A percentile compares a stretch with the other conserved stretches of the same genome.
phyloP scores from a whole-genome alignment of 2,329 filamentous ascomycete genomes.

The Microdochium nivale region DNA sequence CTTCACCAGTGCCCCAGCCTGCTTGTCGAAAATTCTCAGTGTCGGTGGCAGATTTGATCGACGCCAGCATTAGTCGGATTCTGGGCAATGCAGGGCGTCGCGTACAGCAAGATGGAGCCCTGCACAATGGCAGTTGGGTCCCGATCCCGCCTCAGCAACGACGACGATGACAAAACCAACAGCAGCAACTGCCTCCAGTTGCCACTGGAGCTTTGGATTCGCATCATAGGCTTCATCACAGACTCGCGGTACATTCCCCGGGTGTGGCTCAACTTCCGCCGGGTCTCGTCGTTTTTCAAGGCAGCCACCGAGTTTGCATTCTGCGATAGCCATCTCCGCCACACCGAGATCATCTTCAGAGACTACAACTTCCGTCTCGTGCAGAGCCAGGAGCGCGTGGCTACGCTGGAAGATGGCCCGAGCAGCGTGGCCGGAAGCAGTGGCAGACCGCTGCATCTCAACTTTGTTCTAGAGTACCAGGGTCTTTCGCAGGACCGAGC shows the following conservation, averaged over 20 bases:
- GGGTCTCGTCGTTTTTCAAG: conserved; percentile 6
- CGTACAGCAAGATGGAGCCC: neutral
- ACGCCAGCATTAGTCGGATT: no score
- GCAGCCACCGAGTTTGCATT: conserved; percentile 7
- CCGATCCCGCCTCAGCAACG: neutral
- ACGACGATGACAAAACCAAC: neutral
- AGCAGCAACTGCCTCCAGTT: conserved; percentile 1
- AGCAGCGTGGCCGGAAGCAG: neutral
- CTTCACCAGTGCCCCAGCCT: neutral
- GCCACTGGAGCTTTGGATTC: conserved; percentile 7
- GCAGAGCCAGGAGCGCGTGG: neutral
- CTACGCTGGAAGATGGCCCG: neutral
- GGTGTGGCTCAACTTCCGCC: conserved; percentile 8
- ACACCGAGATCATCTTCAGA: conserved; percentile 4
- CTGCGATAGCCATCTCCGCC: conserved; percentile 4
- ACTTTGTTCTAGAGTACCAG: conserved; percentile 4
- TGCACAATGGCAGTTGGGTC: neutral
- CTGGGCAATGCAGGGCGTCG: no score
- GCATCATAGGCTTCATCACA: conserved; percentile 6
- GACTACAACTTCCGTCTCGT: conserved; percentile 2
- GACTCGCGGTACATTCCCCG: conserved; percentile 8
- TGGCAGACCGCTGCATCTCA: neutral
- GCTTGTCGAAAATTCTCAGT: neutral
- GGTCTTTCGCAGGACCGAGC: conserved; percentile 1
- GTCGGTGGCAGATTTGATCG: no score